These are phyloP conservation scores for Pyricularia sp. DNA, from an alignment of 2,329 filamentous ascomycete genomes.

Conservation along the genomic window DNA sequence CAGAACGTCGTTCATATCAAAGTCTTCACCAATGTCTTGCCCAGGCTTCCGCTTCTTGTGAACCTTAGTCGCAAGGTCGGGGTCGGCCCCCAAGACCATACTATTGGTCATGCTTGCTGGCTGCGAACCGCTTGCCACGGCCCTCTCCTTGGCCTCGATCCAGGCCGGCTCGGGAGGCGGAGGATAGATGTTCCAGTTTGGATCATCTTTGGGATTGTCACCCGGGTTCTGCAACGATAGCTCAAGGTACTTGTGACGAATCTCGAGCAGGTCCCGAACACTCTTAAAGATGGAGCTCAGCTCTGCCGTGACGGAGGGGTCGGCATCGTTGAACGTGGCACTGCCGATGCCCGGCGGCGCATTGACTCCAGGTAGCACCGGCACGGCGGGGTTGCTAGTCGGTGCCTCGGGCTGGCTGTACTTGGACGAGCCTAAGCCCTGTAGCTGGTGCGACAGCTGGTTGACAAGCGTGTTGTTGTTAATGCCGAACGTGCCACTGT, in stretches of 20 bases:
- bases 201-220: conserved; percentile 82
- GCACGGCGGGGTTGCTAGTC: conserved; percentile 10
- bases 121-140: conserved; percentile 3
- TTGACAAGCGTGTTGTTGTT: conserved; percentile 11
- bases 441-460: conserved; percentile 4
- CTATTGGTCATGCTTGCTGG: conserved; percentile 36
- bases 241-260: conserved; percentile 79
- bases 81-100: conserved; percentile 21
- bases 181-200: conserved; percentile 82
- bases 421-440: not conserved
- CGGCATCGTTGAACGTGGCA: conserved; percentile 59
- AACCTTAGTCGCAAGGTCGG: conserved; percentile 13
- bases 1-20: conserved; percentile 67
- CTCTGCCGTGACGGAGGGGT: conserved; percentile 75
- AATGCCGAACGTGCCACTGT: conserved; percentile 9
- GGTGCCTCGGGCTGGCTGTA: not conserved
- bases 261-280: conserved; percentile 80
- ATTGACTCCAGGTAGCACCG: conserved; percentile 19
- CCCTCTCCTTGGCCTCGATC: conserved; percentile 45
- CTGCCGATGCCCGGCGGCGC: conserved; percentile 53
- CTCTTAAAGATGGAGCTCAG: conserved; percentile 80
- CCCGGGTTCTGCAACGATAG: conserved; percentile 72
- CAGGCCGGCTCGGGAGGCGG: conserved; percentile 86
- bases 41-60: conserved; percentile 71
- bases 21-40: conserved; percentile 86